Evolutionary conservation across 805 yeast species (phyloP).

Genomic region (Cyberlindnera nakhonratchasimensis): DNA sequence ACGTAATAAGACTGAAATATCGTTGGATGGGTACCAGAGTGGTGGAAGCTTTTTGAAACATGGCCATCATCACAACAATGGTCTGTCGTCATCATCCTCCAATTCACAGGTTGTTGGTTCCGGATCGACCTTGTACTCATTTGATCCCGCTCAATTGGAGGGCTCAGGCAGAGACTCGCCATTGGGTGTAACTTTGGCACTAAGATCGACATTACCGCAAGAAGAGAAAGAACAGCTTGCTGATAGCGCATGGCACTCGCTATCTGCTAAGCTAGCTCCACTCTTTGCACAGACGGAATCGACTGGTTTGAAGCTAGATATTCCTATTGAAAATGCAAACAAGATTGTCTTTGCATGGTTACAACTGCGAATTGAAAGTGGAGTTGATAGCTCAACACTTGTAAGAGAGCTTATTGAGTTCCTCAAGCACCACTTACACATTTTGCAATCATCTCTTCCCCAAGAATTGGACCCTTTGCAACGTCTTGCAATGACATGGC

Average conservation of each 20-base stretch:
- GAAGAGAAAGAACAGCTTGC: slow-evolving; percentile 39
- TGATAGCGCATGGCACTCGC: slow-evolving; percentile 48
- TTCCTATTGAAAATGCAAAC: slow-evolving; percentile 57
- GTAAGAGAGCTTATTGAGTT: slow-evolving; percentile 44
- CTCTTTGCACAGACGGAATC: slow-evolving; percentile 44
- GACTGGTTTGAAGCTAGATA: slow-evolving; percentile 30
- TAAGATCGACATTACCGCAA: slow-evolving; percentile 23
- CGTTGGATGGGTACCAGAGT: slow-evolving; percentile 13
- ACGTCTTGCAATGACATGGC: slow-evolving; percentile 42
- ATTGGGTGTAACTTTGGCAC: not conserved
- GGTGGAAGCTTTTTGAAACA: slow-evolving; percentile 22
- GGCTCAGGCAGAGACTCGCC: slow-evolving; percentile 27
- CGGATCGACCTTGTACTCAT: slow-evolving; percentile 36
- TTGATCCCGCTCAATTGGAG: slow-evolving; percentile 27
- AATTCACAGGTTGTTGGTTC: slow-evolving; percentile 33
- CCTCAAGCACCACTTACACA: slow-evolving; percentile 34
- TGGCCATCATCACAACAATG: slow-evolving; percentile 19
- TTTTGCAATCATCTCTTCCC: slow-evolving; percentile 5
- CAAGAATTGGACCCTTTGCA: slow-evolving; percentile 2
- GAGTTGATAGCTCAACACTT: slow-evolving; percentile 36
- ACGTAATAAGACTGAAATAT: slow-evolving; percentile 12
- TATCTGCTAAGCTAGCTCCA: slow-evolving; percentile 41
- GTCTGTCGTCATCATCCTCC: slow-evolving; percentile 36
- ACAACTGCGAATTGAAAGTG: slow-evolving; percentile 35
- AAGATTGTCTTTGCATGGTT: slow-evolving; percentile 41